Base-by-base conservation (phyloP, 2,329 filamentous ascomycete genomes). In the Paecilomyces dactylethromorphus region DNA sequence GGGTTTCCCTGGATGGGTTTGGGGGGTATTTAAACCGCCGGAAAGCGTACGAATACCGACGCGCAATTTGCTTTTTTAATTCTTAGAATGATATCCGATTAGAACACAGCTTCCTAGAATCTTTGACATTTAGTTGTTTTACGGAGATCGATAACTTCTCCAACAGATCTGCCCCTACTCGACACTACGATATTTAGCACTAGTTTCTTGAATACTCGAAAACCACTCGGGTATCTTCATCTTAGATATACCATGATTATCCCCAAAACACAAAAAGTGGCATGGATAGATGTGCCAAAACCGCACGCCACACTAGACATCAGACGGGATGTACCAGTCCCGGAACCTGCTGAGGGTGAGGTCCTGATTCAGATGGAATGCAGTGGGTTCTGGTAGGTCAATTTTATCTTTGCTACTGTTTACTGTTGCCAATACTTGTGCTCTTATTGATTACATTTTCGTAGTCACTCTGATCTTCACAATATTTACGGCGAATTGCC, bases 301-400 rank as follows among this genome's bases (percentile, higher is more conserved):
- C 68, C 70, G 4, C 61, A 67, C 31, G 73, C 74, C 39, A 67
- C 68, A 32, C 67, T 75, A n/a, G 62, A 69, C n/a, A 70, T 76
- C 59, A 66, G 71, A 31, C 59, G 70, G 24, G 71, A 69, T 31
- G 65, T 72, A 4, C 60, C 68, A 22, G 66, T 77, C 8, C 68
- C 74, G 15, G 60, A 67, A 10, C 74, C 73, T 1, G 62, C 60
- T 10, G 56, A 68, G 0, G 65, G 72, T 13, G 73, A 77, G 60
- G 63, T 77, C 21, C 65, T 77, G 21, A 68, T 76, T 13, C 74
- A 76, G 61, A 61, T 76, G 53, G 74, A 76, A 60, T 76, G 67
- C 60, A 74, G 71, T 3, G 74, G 74, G 1, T 74, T 77, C 55
- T 77, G 74, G 64, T 66, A 61, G 11, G 50, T 0, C 13, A 3